Evolutionary conservation across 192 early-diverging fungal genomes (phyloP).

Genomic region (Backusella australiensis): DNA sequence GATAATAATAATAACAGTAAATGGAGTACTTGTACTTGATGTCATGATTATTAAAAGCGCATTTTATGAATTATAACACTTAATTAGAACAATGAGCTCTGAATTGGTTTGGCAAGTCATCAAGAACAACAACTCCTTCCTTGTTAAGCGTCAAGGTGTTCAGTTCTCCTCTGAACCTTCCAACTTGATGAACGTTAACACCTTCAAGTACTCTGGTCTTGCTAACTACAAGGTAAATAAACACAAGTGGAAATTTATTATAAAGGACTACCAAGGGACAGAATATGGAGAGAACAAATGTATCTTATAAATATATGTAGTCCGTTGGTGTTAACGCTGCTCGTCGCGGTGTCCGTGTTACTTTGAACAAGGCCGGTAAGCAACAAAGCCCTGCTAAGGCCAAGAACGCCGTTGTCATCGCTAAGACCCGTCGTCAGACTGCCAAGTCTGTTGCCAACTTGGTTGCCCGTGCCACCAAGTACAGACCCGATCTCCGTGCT

Average conservation of each 20-base stretch:
- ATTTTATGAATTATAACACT: neutral
- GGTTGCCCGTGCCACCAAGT: conserved; percentile 47
- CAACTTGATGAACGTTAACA: conserved; percentile 79
- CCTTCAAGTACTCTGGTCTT: conserved; percentile 80
- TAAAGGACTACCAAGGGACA: neutral
- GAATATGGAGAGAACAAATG: neutral
- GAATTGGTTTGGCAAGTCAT: conserved; percentile 58
- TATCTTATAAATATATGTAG: conserved; percentile 36
- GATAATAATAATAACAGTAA: neutral
- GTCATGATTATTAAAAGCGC: neutral
- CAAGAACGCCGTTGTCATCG: conserved; percentile 49
- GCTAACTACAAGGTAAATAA: conserved; percentile 68
- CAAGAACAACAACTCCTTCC: conserved; percentile 74
- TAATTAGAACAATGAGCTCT: conserved; percentile 31
- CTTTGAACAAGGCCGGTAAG: conserved; percentile 56
- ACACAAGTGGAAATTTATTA: neutral
- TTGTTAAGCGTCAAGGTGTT: conserved; percentile 78
- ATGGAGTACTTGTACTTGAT: neutral
- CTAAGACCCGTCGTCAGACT: conserved; percentile 61
- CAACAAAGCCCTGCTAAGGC: conserved; percentile 55
- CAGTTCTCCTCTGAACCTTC: conserved; percentile 70
- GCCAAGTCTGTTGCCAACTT: conserved; percentile 65
- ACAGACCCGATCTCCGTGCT: conserved; percentile 72
- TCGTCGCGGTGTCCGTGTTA: conserved; percentile 63
- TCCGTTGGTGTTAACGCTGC: conserved; percentile 56